A percentile compares a stretch with the other conserved stretches of the same genome.
These are phyloP conservation scores for Hamigera avellanea DNA, from an alignment of 495 filamentous ascomycete genomes.

Conservation along the genomic window DNA sequence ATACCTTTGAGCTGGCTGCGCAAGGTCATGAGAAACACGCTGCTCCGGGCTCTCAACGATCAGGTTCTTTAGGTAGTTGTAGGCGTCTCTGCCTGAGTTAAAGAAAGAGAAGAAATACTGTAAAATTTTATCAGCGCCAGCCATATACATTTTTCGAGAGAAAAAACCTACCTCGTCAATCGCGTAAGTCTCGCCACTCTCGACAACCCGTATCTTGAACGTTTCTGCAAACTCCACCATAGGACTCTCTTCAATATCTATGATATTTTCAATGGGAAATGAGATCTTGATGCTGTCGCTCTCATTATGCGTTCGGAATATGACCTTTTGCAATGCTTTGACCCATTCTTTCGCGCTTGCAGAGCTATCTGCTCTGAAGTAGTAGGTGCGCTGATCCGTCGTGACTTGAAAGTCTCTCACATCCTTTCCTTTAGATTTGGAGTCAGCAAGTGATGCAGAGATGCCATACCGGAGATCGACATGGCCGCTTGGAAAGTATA, in stretches of 20 bases:
- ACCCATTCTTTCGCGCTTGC: slow-evolving; percentile 96
- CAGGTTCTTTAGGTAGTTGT: slow-evolving; percentile 63
- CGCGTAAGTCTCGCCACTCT: slow-evolving; percentile 84
- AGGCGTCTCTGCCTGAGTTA: slow-evolving; percentile 72
- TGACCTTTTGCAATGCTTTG: slow-evolving; percentile 83
- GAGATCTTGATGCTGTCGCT: slow-evolving; percentile 96
- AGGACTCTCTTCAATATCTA: slow-evolving; percentile 86
- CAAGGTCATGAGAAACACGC: slow-evolving; percentile 23
- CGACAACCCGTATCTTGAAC: slow-evolving; percentile 83
- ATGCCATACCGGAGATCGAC: slow-evolving; percentile 91
- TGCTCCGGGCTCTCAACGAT: slow-evolving; percentile 54
- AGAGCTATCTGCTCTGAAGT: slow-evolving; percentile 82
- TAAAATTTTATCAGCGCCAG: slow-evolving; percentile 11
- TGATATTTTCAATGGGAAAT: slow-evolving; percentile 74
- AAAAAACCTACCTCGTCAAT: slow-evolving; percentile 70
- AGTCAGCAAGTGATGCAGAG: slow-evolving; percentile 57
- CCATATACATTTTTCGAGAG: neutral
- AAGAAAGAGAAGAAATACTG: slow-evolving; percentile 98
- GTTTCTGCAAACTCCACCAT: slow-evolving; percentile 91
- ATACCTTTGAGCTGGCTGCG: slow-evolving; percentile 12
- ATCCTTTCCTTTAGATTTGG: slow-evolving; percentile 62
- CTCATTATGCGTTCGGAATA: slow-evolving; percentile 92
- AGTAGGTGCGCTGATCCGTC: slow-evolving; percentile 72
- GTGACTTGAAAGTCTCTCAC: slow-evolving; percentile 64
- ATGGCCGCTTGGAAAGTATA: slow-evolving; percentile 86